Percentiles rank a stretch among this genome's conserved stretches.
These are phyloP conservation scores for Curvularia hawaiiensis DNA, from an alignment of 2,329 filamentous ascomycete species.

Conservation along the genomic window DNA sequence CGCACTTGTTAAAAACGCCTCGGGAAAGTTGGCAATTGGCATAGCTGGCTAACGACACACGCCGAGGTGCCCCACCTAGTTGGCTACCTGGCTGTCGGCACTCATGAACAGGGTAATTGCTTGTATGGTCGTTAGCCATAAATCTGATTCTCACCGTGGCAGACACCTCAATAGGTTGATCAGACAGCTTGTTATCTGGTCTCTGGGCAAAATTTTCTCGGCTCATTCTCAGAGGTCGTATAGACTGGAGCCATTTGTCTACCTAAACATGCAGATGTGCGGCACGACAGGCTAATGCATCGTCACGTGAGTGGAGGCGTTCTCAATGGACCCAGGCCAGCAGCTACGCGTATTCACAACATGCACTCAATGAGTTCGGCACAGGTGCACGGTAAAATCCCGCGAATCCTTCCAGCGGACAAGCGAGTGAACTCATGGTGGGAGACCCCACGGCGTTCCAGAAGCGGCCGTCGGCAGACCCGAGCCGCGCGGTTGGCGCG, in stretches of 20 bases:
- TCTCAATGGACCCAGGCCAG: background rate
- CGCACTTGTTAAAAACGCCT: background rate
- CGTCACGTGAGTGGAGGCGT: background rate
- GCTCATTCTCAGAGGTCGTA: background rate
- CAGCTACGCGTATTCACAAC: background rate
- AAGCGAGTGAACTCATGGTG: background rate
- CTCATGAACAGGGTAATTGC: background rate
- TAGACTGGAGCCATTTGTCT: background rate
- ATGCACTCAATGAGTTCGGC: background rate
- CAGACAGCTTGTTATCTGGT: too few species aligned
- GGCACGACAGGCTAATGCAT: background rate
- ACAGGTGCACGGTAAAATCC: background rate
- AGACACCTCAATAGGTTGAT: too few species aligned
- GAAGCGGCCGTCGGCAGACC: constrained; percentile 14
- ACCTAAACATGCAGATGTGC: background rate
- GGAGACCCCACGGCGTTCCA: constrained; percentile 3
- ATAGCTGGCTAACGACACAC: background rate
- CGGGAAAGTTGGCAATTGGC: background rate
- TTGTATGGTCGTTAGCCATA: background rate
- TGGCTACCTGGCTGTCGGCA: background rate
- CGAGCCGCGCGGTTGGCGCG: constrained; percentile 20
- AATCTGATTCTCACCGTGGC: background rate
- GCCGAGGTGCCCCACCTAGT: background rate
- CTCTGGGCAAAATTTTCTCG: background rate
- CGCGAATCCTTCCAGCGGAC: background rate